Evolutionary conservation across 1,139 yeast species (phyloP).

Genomic region (Torulaspora pretoriensis): DNA sequence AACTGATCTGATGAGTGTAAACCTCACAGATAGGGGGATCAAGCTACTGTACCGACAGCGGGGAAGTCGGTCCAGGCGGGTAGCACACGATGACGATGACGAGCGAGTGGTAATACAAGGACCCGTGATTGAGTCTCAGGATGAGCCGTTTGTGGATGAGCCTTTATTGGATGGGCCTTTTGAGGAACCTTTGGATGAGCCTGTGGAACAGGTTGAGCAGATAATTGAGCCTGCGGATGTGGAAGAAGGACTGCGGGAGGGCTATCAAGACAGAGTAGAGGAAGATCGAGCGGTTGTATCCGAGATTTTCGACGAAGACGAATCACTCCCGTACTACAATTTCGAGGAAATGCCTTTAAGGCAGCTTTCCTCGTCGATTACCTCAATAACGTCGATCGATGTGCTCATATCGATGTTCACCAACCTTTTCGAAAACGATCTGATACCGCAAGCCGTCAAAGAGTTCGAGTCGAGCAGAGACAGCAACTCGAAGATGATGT

Average conservation of each 20-base stretch:
- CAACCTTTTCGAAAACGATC: constrained; percentile 21
- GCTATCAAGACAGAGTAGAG: neutral
- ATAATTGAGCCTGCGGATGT: too few species aligned
- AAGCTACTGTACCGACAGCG: constrained; percentile 30
- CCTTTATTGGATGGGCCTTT: neutral
- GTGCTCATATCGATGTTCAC: constrained; percentile 22
- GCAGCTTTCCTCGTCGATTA: constrained; percentile 25
- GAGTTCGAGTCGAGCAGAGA: constrained; percentile 20
- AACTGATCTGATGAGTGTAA: constrained; percentile 17
- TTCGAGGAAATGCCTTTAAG: constrained; percentile 23
- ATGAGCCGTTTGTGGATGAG: neutral
- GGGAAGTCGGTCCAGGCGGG: constrained; percentile 29
- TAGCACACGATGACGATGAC: constrained; percentile 18
- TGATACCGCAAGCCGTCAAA: constrained; percentile 22
- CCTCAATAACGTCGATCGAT: constrained; percentile 28
- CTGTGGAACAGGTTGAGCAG: too few species aligned
- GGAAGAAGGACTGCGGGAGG: neutral
- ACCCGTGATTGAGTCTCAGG: neutral
- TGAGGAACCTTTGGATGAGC: constrained; percentile 2
- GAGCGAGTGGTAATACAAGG: constrained; percentile 18
- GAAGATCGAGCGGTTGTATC: neutral
- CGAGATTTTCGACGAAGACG: neutral
- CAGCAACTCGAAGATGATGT: constrained; percentile 19
- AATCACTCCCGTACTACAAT: constrained; percentile 10
- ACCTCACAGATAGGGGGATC: constrained; percentile 22